These are phyloP conservation scores for Periconia macrospinosa DNA, from an alignment of 2,329 filamentous ascomycete species.

Conservation along the genomic window DNA sequence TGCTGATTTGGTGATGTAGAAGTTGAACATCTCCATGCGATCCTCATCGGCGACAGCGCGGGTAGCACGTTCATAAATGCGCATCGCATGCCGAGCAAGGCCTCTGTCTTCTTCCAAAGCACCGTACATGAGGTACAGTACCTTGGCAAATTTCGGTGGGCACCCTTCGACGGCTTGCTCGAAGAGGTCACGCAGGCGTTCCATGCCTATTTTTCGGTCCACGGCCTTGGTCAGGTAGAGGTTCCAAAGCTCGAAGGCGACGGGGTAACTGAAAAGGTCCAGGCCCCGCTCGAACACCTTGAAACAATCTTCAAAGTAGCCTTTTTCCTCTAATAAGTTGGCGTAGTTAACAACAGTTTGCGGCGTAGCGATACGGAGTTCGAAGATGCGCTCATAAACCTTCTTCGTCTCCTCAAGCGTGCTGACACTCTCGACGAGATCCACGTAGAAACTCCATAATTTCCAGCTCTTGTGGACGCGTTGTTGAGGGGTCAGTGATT, in stretches of 20 bases:
- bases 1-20: slow-evolving; percentile 98
- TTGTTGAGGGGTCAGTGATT: slow-evolving; percentile 89
- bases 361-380: slow-evolving; percentile 94
- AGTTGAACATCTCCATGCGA: slow-evolving; percentile 96
- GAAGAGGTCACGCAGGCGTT: slow-evolving; percentile 90
- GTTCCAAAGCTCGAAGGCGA: slow-evolving; percentile 98
- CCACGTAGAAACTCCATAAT: slow-evolving; percentile 98
- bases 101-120: slow-evolving; percentile 95
- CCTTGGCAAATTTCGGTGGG: slow-evolving; percentile 93
- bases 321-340: slow-evolving; percentile 89
- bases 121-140: slow-evolving; percentile 97
- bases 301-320: slow-evolving; percentile 97
- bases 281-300: slow-evolving; percentile 94
- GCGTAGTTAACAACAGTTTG: slow-evolving; percentile 99
- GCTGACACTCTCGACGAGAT: slow-evolving; percentile 92
- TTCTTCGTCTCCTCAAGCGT: slow-evolving; percentile 89
- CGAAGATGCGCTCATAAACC: slow-evolving; percentile 96
- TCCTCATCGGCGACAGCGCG: slow-evolving; percentile 94
- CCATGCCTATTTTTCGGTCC: slow-evolving; percentile 92
- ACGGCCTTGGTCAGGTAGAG: slow-evolving; percentile 96
- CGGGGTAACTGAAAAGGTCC: slow-evolving; percentile 97
- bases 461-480: slow-evolving; percentile 99
- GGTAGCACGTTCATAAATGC: slow-evolving; percentile 96
- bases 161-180: slow-evolving; percentile 96
- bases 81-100: slow-evolving; percentile 93